Conservation (phyloP, 495 filamentous ascomycete species). For the Penicillium antarcticum region DNA sequence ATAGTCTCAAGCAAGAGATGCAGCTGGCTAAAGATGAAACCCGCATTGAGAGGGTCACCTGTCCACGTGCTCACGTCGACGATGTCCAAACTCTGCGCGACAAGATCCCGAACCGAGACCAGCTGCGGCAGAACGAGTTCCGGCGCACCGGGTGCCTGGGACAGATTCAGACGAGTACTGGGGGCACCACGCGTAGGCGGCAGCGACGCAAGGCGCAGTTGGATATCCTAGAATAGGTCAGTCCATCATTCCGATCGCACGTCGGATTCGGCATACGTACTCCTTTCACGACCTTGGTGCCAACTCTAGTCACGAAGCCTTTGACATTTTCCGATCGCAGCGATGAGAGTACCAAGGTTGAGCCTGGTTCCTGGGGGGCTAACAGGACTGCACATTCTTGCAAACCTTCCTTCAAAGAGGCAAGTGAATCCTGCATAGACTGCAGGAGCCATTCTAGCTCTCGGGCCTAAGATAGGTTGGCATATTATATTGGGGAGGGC, state of each 20-base stretch:
- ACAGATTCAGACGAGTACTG: constrained; percentile 55
- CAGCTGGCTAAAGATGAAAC: constrained; percentile 77
- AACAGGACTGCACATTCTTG: constrained; percentile 85
- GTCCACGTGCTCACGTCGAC: constrained; percentile 72
- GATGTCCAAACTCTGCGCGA: constrained; percentile 75
- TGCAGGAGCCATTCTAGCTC: constrained; percentile 87
- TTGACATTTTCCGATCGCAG: constrained; percentile 85
- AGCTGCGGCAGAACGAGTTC: constrained; percentile 63
- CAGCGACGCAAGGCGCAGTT: constrained; percentile 46
- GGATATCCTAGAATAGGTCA: constrained; percentile 41
- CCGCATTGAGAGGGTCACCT: constrained; percentile 51
- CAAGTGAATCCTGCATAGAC: constrained; percentile 72
- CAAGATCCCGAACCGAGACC: constrained; percentile 63
- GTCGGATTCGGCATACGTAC: constrained; percentile 41
- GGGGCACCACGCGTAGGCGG: constrained; percentile 43
- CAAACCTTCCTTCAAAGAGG: constrained; percentile 75
- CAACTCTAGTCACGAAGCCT: constrained; percentile 81
- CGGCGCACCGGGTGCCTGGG: constrained; percentile 44
- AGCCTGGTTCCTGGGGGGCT: constrained; percentile 74
- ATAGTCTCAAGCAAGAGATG: constrained; percentile 74
- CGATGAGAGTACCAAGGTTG: constrained; percentile 86
- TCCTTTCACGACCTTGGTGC: constrained; percentile 72
- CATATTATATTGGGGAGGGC: constrained; percentile 18
- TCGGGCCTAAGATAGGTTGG: constrained; percentile 49
- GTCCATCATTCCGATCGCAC: not conserved